Conservation (phyloP, 768 basidiomycete genomes). For the Punctularia strigosozonata region DNA sequence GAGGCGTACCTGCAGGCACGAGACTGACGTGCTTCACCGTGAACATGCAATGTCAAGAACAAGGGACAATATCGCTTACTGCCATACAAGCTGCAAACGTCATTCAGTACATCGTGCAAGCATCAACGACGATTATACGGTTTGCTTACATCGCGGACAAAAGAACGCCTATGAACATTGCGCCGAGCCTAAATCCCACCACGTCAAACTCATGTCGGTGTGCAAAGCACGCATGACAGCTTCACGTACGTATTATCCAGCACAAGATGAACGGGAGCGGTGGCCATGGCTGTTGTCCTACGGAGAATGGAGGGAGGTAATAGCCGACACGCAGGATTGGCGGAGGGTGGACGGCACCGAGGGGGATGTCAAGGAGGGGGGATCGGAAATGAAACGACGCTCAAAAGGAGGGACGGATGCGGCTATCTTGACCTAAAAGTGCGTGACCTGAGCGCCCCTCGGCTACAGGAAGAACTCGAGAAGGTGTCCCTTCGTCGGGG, state of each 20-base stretch:
- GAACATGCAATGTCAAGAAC: background rate
- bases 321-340: background rate
- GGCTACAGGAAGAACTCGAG: too few relatives aligned
- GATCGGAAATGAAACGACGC: background rate
- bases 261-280: background rate
- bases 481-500: too few relatives aligned
- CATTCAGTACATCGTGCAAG: background rate
- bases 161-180: constrained; percentile 1
- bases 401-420: background rate
- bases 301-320: background rate
- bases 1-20: too few relatives aligned
- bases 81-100: background rate
- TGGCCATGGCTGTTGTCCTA: background rate
- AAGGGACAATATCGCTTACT: background rate
- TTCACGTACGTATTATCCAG: background rate
- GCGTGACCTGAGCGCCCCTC: background rate
- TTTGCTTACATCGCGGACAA: background rate
- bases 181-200: constrained; percentile 1
- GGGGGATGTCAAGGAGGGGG: background rate
- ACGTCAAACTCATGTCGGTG: background rate
- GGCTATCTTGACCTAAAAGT: background rate
- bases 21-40: too few relatives aligned
- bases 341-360: background rate
- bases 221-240: background rate
- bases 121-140: background rate